These are phyloP conservation scores for Phialophora chinensis DNA, from an alignment of 2,329 filamentous ascomycete genomes.

Conservation along the genomic window DNA sequence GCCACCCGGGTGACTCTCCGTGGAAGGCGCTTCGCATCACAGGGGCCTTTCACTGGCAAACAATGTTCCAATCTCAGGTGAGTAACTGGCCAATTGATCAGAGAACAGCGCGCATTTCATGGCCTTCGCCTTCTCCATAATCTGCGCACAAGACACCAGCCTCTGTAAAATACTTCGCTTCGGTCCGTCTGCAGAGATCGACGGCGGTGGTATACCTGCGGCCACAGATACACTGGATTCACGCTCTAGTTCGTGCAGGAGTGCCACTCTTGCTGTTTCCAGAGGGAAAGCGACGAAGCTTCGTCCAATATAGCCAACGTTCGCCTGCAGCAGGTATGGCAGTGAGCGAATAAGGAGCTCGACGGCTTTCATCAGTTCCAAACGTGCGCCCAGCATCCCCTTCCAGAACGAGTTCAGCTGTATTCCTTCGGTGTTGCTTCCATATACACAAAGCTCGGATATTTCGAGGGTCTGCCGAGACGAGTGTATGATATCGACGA, in stretches of 20 bases:
- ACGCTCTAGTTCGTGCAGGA: constrained; percentile 3
- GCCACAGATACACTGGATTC: neutral
- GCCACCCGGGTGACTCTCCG: neutral
- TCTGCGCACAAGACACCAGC: neutral
- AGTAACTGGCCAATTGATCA: neutral
- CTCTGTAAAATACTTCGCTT: neutral
- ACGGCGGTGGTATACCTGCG: neutral
- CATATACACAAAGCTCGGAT: neutral
- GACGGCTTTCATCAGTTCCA: constrained; percentile 1
- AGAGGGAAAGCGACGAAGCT: constrained; percentile 10
- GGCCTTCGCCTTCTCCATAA: constrained; percentile 4
- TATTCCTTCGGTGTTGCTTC: neutral
- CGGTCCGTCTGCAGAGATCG: neutral
- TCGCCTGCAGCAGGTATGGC: constrained; percentile 9
- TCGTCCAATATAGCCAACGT: constrained; percentile 9
- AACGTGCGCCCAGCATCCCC: neutral
- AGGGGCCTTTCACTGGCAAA: neutral
- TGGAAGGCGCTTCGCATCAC: neutral
- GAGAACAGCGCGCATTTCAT: constrained; percentile 14
- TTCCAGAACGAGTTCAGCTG: neutral
- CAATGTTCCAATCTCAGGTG: neutral
- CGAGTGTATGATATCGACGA: neutral
- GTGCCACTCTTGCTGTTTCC: constrained; percentile 8
- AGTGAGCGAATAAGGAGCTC: constrained; percentile 15
- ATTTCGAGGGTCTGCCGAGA: neutral